phyloP scores from a whole-genome alignment of 108 stramenopile species.

The Cyclotella atomus region DNA sequence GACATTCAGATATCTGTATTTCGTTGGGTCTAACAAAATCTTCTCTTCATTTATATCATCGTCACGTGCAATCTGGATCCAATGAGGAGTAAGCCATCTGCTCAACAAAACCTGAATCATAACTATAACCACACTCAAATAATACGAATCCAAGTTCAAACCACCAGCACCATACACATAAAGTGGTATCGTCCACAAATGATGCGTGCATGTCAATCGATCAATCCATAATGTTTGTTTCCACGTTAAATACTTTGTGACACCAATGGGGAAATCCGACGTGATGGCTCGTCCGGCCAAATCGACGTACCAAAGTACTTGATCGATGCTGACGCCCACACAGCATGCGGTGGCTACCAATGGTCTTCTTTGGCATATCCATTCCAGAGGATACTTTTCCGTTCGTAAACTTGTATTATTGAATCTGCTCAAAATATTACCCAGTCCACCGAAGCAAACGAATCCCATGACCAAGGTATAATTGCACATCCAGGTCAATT shows the following conservation, averaged over 20 bases:
- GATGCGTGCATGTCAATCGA: constrained; percentile 76
- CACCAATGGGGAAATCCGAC: constrained; percentile 74
- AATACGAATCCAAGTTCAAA: constrained; percentile 41
- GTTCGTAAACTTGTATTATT: not conserved
- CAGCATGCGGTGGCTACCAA: constrained; percentile 64
- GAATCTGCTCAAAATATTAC: not conserved
- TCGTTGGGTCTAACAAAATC: constrained; percentile 25
- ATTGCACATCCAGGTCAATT: constrained; percentile 79
- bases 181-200: constrained; percentile 87
- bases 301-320: constrained; percentile 82
- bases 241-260: constrained; percentile 80
- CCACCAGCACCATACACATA: constrained; percentile 56
- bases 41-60: not conserved
- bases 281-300: constrained; percentile 40
- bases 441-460: constrained; percentile 47
- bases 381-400: too few species aligned
- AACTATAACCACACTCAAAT: constrained; percentile 62
- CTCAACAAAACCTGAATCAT: constrained; percentile 59
- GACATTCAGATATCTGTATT: constrained; percentile 69
- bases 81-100: constrained; percentile 65
- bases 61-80: constrained; percentile 19
- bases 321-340: constrained; percentile 80
- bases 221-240: constrained; percentile 63
- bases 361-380: constrained; percentile 50
- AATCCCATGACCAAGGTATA: constrained; percentile 59